Base-by-base conservation (phyloP, 2,329 filamentous ascomycete genomes). In the Sarocladium oryzae region DNA sequence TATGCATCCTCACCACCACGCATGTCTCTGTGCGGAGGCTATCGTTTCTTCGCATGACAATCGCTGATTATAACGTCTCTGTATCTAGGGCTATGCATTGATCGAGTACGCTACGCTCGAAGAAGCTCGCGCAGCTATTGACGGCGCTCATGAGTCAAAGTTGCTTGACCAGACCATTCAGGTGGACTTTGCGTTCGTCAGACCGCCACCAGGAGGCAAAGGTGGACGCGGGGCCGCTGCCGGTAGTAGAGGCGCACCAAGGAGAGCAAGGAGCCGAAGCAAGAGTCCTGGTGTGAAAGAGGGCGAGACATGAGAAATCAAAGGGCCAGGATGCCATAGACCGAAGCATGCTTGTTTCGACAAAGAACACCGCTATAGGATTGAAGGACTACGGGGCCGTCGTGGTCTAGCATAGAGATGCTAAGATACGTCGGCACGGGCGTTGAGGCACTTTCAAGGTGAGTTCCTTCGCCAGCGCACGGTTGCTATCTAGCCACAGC, bases 141-240 rank as follows among this genome's bases (percentile, higher is more conserved):
- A 89, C 65, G 85, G 83, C 60, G 85, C 86, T n/a, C 80, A 93
- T 66, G 75, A 82, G 56, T 82, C 84, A 37, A 88, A 91, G 67
- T 73, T 93, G 52, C 78, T 93, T 40, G 88, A 93, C 60, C 88
- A 93, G 75, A 89, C 85, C 7, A 78, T 93, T 56, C 73, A 79
- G 53, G 88, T 92, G 54, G 88, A 93, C 70, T 93, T 90, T 68
- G 89, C 88, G 1, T 93, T 93, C 64, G 88, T 93, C 53, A 75
- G 88, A 46, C 88, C 88, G 52, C 88, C 88, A 15, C 86, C 84
- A 15, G 77, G 74, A 16, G 77, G 74, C 52, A 68, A 70, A 48
- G 67, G 65, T 2, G 69, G 67, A 1, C 62, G 66, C 1, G 63
- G 64, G 9, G 69, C 68, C 18, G 66, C 70, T 28, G 65, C 59